Evolutionary conservation across 2,329 filamentous ascomycete species (phyloP).

Genomic region (Cyphellophora attinorum): DNA sequence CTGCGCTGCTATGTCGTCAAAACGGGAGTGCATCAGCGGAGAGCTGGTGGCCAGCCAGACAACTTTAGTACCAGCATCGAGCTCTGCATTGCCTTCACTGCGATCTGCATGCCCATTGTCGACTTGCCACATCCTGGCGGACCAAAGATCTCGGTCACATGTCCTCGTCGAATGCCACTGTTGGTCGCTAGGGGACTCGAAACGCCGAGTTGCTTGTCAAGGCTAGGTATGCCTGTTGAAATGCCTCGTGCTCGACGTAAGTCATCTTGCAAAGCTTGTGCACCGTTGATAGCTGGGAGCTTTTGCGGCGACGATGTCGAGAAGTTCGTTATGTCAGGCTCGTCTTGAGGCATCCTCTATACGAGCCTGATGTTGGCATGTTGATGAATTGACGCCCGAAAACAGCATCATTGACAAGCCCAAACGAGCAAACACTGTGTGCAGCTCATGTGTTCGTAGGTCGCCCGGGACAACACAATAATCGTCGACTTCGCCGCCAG

Average conservation of each 20-base stretch:
- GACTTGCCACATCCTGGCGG: slow-evolving; percentile 83
- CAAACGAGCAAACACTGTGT: too few species aligned
- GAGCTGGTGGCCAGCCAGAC: slow-evolving; percentile 62
- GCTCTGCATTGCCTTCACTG: slow-evolving; percentile 52
- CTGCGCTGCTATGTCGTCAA: slow-evolving; percentile 36
- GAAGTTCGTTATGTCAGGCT: slow-evolving; percentile 50
- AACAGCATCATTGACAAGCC: too few species aligned
- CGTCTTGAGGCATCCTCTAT: slow-evolving; percentile 1
- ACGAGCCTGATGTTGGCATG: too few species aligned
- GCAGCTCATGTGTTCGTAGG: too few species aligned
- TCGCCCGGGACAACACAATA: too few species aligned
- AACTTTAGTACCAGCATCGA: slow-evolving; percentile 42
- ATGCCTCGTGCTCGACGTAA: slow-evolving; percentile 26
- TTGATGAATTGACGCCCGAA: too few species aligned
- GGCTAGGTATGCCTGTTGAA: slow-evolving; percentile 44
- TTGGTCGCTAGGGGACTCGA: slow-evolving; percentile 3
- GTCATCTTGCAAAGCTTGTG: slow-evolving; percentile 49
- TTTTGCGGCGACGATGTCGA: slow-evolving; percentile 39
- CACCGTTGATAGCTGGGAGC: slow-evolving; percentile 66
- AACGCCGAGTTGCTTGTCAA: slow-evolving; percentile 32
- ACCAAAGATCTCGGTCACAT: slow-evolving; percentile 80
- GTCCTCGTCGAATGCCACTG: slow-evolving; percentile 46
- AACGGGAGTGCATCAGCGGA: slow-evolving; percentile 37
- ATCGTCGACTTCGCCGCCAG: too few species aligned
- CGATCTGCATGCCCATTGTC: slow-evolving; percentile 62